Base-by-base conservation (phyloP, 192 early-diverging fungal genomes). In the Coemansia sp. region DNA sequence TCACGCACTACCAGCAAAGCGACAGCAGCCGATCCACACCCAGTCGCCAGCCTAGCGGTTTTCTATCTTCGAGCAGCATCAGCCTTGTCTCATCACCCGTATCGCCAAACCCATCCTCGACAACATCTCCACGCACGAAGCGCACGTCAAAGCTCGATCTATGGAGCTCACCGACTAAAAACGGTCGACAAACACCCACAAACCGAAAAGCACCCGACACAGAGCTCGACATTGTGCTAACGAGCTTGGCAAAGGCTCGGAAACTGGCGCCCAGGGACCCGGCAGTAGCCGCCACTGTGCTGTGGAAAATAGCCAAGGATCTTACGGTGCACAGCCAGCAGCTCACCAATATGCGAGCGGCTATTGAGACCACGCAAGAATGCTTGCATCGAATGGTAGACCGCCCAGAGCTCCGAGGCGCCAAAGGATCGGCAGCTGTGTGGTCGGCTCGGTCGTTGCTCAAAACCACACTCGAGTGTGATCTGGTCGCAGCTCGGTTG, bases 241-340 rank as follows among this genome's bases (percentile, higher is more conserved):
- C 1, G n/a, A 58, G 54, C 23, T 57, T 80, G 57, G 61, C 50
- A 41, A 71, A 71, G 62, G 77, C 77, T 2, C 64, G 53, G 38
- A 43, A 37, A 9, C 39, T 80, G 8, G 62, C 59, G 51, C n/a
- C 51, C 5, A 63, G 64, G 35, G 68, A 80, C 21, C 71, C 77
- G 1, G 72, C 77, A 1, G 60, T 80, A 15, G 77, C 77, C 0
- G 77, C 77, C 3, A 74, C 68, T 2, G 77, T 80, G 8, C 27
- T 80, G 22, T 80, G 77, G 77, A 68, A 74, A 25, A 71, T 80
- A 27, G 67, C 77, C 47, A 63, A 60, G 17, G 77, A 80, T 21
- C 57, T 80, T 32, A 67, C 68, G 6, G 57, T 23, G 25, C 49
- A 62, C 23, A 29, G 52, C 37, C 25, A 52, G 47, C 29, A 38